phyloP scores from a whole-genome alignment of 805 yeast species.

The Myxozyma neglecta region DNA sequence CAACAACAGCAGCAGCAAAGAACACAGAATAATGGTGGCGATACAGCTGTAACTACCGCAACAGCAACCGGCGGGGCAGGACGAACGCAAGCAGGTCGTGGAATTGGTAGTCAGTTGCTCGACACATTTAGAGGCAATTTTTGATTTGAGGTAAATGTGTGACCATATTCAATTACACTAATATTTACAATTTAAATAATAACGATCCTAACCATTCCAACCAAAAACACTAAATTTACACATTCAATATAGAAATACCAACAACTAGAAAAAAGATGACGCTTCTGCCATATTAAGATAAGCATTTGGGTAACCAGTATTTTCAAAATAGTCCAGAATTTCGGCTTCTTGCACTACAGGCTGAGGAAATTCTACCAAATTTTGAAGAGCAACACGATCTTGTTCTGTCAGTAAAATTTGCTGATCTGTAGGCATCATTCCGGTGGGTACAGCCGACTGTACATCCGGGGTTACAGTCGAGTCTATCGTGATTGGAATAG shows the following conservation, averaged over 20 bases:
- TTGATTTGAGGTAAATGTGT: neutral
- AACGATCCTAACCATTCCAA: neutral
- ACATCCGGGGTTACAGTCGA: neutral
- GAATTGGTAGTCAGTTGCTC: constrained; percentile 22
- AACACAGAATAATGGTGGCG: neutral
- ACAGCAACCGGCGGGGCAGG: neutral
- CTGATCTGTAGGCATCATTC: neutral
- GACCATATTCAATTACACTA: neutral
- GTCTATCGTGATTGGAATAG: too few species aligned
- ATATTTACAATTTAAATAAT: neutral
- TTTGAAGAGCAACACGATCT: neutral
- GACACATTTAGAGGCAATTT: constrained; percentile 25
- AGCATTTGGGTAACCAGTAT: neutral
- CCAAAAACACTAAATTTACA: neutral
- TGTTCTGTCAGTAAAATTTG: neutral
- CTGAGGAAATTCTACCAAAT: neutral
- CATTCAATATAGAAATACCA: neutral
- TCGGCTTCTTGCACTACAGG: neutral
- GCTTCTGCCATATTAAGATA: neutral
- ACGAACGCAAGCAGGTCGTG: constrained; percentile 5
- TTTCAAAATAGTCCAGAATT: neutral
- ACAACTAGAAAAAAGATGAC: neutral
- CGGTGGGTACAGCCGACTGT: neutral
- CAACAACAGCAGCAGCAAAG: neutral
- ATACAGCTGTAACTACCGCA: constrained; percentile 4